Evolutionary conservation across 371 early-diverging fungal species (phyloP).

Genomic region (Choanephora cucurbitarum): DNA sequence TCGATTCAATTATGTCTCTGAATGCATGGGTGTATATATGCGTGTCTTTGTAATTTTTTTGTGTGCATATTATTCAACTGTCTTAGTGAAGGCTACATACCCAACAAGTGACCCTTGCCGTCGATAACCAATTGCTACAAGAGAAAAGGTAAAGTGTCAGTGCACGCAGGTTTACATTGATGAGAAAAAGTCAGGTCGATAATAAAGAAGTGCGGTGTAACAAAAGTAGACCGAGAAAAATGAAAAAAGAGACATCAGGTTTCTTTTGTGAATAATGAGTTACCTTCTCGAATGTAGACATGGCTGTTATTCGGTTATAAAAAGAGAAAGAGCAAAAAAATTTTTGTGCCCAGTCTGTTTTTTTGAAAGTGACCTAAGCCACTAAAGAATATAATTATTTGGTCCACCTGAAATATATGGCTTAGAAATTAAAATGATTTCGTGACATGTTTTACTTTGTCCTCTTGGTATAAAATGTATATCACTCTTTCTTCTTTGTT

Average conservation of each 20-base stretch:
- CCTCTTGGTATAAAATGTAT: constrained; percentile 9
- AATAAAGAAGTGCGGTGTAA: background rate
- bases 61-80: too few species aligned
- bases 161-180: background rate
- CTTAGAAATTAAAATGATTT: too few species aligned
- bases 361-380: background rate
- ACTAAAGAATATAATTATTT: background rate
- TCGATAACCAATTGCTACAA: constrained; percentile 80
- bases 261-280: background rate
- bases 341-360: background rate
- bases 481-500: background rate
- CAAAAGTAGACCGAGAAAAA: background rate
- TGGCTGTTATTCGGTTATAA: constrained; percentile 4
- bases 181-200: background rate
- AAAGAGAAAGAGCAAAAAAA: constrained; percentile 4
- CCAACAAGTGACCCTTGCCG: constrained; percentile 99
- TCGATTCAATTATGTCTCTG: background rate
- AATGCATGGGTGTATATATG: background rate
- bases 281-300: constrained; percentile 23
- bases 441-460: too few species aligned
- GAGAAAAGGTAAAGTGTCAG: constrained; percentile 69
- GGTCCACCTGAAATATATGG: too few species aligned
- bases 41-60: too few species aligned
- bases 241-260: background rate
- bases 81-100: constrained; percentile 77